Conservation (phyloP, 225 moss, liverwort and hornwort species). For the Takakia lepidozioides region DNA sequence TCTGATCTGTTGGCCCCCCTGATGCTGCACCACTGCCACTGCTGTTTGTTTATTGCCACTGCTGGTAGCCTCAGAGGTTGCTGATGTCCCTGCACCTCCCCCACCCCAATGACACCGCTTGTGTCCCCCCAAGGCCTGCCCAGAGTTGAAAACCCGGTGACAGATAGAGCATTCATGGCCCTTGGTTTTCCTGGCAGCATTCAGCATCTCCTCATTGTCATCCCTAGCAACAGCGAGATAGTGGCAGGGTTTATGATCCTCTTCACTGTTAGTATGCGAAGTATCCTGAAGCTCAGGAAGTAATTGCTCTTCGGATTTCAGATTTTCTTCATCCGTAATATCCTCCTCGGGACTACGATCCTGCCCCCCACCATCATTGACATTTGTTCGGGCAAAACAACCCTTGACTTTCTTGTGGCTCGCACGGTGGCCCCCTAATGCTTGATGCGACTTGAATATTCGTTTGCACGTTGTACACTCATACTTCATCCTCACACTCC, state of each 20-base stretch:
- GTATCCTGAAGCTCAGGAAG: conserved; percentile 42
- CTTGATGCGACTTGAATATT: conserved; percentile 91
- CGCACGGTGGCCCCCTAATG: conserved; percentile 89
- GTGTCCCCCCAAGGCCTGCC: conserved; percentile 95
- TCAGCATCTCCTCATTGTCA: conserved; percentile 74
- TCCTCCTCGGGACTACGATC: conserved; percentile 58
- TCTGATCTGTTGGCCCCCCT: conserved; percentile 27
- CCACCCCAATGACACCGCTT: conserved; percentile 95
- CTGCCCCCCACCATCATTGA: conserved; percentile 40
- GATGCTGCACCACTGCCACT: conserved; percentile 2
- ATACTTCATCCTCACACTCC: conserved; percentile 52
- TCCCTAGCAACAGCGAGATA: conserved; percentile 55
- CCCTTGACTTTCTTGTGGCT: conserved; percentile 99
- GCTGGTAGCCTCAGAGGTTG: conserved; percentile 27
- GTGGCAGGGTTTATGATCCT: conserved; percentile 44
- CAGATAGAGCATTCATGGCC: conserved; percentile 85
- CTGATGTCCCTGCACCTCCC: conserved; percentile 37
- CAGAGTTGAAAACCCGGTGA: conserved; percentile 66
- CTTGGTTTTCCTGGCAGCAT: conserved; percentile 48
- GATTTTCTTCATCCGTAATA: conserved; percentile 57
- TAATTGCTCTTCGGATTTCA: conserved; percentile 65
- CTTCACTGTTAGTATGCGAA: conserved; percentile 47
- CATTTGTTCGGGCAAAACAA: conserved; percentile 76
- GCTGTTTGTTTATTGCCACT: conserved; percentile 16
- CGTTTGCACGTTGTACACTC: conserved; percentile 81